Percentiles rank a stretch among this genome's conserved stretches.
Evolutionary conservation across 192 early-diverging fungal species (phyloP).

Genomic region (Martensiomyces pterosporus): DNA sequence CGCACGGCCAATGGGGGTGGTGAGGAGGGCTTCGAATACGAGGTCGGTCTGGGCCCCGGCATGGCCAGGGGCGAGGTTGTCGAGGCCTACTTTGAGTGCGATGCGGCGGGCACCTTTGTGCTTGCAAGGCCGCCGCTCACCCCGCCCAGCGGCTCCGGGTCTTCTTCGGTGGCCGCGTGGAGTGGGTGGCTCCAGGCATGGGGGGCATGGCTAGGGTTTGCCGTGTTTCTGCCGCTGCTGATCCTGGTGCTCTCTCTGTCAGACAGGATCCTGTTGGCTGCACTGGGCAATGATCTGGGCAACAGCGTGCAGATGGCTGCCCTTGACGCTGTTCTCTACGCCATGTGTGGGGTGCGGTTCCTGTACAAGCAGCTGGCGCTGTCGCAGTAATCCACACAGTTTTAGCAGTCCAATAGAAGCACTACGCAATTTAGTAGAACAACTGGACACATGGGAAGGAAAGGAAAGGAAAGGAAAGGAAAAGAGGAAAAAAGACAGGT

Average conservation of each 20-base stretch:
- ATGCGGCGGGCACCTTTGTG: conserved; percentile 22
- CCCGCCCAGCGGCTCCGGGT: not conserved
- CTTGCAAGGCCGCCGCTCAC: conserved; percentile 8
- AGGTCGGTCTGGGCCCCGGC: conserved; percentile 25
- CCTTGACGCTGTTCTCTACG: conserved; percentile 17
- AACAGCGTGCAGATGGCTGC: conserved; percentile 14
- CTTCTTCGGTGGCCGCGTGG: not conserved
- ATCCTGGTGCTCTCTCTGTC: not conserved
- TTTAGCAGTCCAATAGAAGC: too few species aligned
- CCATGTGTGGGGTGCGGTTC: conserved; percentile 9
- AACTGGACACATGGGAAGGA: too few species aligned
- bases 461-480: too few species aligned
- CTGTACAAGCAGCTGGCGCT: conserved; percentile 2
- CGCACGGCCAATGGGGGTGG: not conserved
- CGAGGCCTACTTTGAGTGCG: conserved; percentile 34
- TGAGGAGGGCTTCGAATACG: conserved; percentile 5
- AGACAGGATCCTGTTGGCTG: not conserved
- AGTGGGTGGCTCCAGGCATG: conserved; percentile 3
- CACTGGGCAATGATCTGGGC: conserved; percentile 15
- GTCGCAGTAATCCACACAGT: too few species aligned
- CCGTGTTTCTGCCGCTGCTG: conserved; percentile 13
- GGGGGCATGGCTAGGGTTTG: conserved; percentile 17
- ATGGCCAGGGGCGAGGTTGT: conserved; percentile 35
- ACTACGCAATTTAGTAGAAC: too few species aligned
- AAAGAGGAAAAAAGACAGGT: too few species aligned